Evolutionary conservation across 1,284 basidiomycete species (phyloP).

Genomic region (Trametes hirsuta): DNA sequence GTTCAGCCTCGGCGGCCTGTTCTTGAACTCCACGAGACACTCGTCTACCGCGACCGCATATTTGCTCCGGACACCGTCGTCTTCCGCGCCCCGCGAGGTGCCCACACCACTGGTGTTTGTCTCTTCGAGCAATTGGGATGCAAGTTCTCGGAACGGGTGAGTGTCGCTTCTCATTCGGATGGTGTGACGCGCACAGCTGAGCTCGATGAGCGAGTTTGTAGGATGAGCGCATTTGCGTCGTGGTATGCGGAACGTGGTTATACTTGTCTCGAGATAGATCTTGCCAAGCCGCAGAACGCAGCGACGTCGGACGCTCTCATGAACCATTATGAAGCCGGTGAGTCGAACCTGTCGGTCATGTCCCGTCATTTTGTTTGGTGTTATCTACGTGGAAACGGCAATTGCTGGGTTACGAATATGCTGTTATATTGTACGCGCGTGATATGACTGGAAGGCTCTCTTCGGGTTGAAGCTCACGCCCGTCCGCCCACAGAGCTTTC

Average conservation of each 20-base stretch:
- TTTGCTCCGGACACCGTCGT: conserved; percentile 42
- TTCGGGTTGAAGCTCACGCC: background rate
- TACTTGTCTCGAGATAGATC: conserved; percentile 59
- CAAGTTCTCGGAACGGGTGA: conserved; percentile 20
- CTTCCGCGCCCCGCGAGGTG: conserved; percentile 46
- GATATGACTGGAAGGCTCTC: too few species aligned
- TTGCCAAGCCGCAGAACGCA: conserved; percentile 39
- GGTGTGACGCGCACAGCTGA: background rate
- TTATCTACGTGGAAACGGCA: too few species aligned
- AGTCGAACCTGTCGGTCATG: background rate
- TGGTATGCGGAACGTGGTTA: conserved; percentile 63
- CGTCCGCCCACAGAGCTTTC: conserved; percentile 39
- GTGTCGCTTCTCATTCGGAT: background rate
- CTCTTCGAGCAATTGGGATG: conserved; percentile 27
- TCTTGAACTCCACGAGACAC: conserved; percentile 8
- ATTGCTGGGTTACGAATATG: too few species aligned
- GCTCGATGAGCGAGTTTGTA: conserved; percentile 20
- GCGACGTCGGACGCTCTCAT: conserved; percentile 34
- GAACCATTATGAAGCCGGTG: conserved; percentile 26
- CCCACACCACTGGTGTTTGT: conserved; percentile 53
- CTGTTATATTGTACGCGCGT: too few species aligned
- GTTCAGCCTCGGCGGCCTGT: conserved; percentile 15
- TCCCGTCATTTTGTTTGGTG: background rate
- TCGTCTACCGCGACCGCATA: conserved; percentile 19
- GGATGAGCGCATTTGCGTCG: conserved; percentile 43